Evolutionary conservation across 768 basidiomycete genomes (phyloP).

Genomic region (Kwoniella shandongensis): DNA sequence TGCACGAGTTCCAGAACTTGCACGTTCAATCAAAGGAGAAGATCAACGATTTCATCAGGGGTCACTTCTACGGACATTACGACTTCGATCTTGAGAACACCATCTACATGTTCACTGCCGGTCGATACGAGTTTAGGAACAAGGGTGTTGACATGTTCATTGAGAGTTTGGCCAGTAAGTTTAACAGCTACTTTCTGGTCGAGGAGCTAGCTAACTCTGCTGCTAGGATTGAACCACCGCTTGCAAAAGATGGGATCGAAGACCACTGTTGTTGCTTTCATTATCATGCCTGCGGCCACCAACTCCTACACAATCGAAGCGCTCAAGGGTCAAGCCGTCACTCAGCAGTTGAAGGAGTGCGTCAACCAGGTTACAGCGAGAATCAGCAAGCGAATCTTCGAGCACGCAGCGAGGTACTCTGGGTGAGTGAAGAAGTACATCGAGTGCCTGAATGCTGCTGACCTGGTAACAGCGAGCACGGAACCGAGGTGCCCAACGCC

Average conservation of each 20-base stretch:
- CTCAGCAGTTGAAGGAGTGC: constrained; percentile 92
- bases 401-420: constrained; percentile 87
- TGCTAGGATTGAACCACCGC: constrained; percentile 62
- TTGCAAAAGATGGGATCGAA: constrained; percentile 69
- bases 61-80: constrained; percentile 97
- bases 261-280: constrained; percentile 91
- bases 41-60: constrained; percentile 95
- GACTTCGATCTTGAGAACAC: constrained; percentile 85
- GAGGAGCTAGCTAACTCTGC: constrained; percentile 3
- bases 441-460: not conserved
- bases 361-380: constrained; percentile 93
- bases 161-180: constrained; percentile 80
- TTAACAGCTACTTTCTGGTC: not conserved
- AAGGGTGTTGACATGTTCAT: constrained; percentile 99
- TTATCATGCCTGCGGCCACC: constrained; percentile 96
- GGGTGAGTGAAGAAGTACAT: constrained; percentile 60
- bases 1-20: constrained; percentile 94
- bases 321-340: constrained; percentile 94
- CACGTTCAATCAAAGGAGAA: constrained; percentile 93
- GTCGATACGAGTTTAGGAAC: constrained; percentile 97
- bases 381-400: constrained; percentile 87
- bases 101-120: constrained; percentile 93
- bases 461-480: constrained; percentile 62
- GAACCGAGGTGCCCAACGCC: constrained; percentile 68
- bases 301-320: constrained; percentile 97